These are phyloP conservation scores for Trypanosoma lewisi DNA, from an alignment of 208 protist genomes.

Conservation along the genomic window DNA sequence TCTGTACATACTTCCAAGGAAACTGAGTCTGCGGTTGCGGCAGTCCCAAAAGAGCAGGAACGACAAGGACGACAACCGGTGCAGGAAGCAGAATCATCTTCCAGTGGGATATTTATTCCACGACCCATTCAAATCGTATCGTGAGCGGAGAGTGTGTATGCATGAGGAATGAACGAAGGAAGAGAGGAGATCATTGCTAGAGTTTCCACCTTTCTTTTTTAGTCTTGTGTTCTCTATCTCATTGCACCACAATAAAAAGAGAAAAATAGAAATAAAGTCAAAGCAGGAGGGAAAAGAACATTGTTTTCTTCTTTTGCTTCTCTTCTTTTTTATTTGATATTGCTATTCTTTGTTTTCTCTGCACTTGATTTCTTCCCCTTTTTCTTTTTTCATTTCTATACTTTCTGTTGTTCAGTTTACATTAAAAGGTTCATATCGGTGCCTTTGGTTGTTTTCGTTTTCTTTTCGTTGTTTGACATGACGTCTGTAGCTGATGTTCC, in stretches of 20 bases:
- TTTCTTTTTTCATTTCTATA: not conserved
- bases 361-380: constrained; percentile 3
- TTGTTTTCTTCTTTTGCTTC: constrained; percentile 7
- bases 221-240: no score
- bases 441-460: not conserved
- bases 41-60: not conserved
- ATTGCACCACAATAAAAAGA: no score
- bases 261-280: no score
- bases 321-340: constrained; percentile 20
- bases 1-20: constrained; percentile 1
- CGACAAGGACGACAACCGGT: not conserved
- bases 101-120: constrained; percentile 12
- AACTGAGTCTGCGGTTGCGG: not conserved
- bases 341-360: constrained; percentile 19
- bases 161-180: not conserved
- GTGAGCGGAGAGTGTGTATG: not conserved
- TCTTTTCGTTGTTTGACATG: not conserved
- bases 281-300: no score
- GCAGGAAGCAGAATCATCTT: not conserved
- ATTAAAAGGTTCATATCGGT: not conserved
- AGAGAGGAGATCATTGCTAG: no score
- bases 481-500: not conserved
- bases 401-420: no score
- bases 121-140: constrained; percentile 18
- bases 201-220: constrained; percentile 1